These are phyloP conservation scores for Termitomyces sp. DNA, from an alignment of 768 basidiomycete genomes.

Conservation along the genomic window DNA sequence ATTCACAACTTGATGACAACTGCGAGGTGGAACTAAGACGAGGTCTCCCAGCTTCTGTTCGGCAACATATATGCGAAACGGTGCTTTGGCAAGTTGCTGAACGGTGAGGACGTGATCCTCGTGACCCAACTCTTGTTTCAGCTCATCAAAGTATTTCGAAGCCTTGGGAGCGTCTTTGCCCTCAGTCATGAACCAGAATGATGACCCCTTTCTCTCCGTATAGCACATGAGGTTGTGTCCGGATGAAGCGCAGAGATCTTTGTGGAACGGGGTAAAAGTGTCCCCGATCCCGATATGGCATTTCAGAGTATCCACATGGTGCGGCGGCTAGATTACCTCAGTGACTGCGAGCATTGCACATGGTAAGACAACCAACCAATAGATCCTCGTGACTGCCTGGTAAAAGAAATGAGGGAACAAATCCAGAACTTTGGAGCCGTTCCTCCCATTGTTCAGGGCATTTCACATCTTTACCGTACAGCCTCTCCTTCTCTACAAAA, in stretches of 20 bases:
- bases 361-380: conserved; percentile 34
- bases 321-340: conserved; percentile 29
- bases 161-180: conserved; percentile 53
- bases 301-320: conserved; percentile 72
- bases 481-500: conserved; percentile 50
- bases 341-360: background rate
- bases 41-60: conserved; percentile 78
- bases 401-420: conserved; percentile 53
- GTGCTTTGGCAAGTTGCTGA: conserved; percentile 61
- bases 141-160: conserved; percentile 54
- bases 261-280: conserved; percentile 82
- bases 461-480: conserved; percentile 75
- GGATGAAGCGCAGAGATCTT: conserved; percentile 80
- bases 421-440: conserved; percentile 49
- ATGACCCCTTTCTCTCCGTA: conserved; percentile 66
- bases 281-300: conserved; percentile 81
- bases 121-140: conserved; percentile 65
- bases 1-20: conserved; percentile 85
- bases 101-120: conserved; percentile 66
- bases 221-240: conserved; percentile 91
- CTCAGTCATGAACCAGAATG: conserved; percentile 87
- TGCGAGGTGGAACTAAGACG: conserved; percentile 76
- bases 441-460: conserved; percentile 69
- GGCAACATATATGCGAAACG: conserved; percentile 66
- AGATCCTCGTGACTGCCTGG: conserved; percentile 56